phyloP scores from a whole-genome alignment of 352 stramenopile genomes.

The Pythium sp. region DNA sequence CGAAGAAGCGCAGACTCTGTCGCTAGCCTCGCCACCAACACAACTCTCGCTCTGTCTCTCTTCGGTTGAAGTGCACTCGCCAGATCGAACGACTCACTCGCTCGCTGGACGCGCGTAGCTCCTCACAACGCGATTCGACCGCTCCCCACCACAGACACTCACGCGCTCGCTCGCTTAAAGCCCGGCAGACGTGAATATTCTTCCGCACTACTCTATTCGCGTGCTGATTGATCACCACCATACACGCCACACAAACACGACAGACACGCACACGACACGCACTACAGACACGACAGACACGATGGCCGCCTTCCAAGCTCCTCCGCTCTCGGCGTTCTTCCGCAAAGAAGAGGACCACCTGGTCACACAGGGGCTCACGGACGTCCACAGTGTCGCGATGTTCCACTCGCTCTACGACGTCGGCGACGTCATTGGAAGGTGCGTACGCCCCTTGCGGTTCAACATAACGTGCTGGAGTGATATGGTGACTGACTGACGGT shows the following conservation, averaged over 20 bases:
- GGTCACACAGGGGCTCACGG: constrained; percentile 80
- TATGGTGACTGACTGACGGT: not conserved
- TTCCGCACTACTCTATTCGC: no score
- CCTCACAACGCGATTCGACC: constrained; percentile 9
- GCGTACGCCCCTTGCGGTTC: constrained; percentile 1
- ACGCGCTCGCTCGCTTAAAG: not conserved
- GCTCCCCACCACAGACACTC: not conserved
- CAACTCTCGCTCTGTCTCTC: constrained; percentile 12
- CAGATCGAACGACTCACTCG: not conserved
- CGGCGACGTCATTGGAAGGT: constrained; percentile 77
- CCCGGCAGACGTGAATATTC: no score
- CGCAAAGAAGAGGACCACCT: constrained; percentile 82
- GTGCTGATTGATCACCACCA: not conserved
- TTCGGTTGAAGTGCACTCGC: constrained; percentile 7
- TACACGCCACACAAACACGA: not conserved
- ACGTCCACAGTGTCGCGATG: constrained; percentile 79
- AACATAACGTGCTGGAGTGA: not conserved
- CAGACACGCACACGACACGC: not conserved
- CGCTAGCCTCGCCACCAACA: not conserved
- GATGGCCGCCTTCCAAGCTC: constrained; percentile 81
- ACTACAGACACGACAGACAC: not conserved
- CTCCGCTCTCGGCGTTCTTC: constrained; percentile 86
- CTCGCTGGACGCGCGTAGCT: not conserved
- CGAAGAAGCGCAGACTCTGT: not conserved
- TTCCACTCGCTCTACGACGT: constrained; percentile 90